A percentile compares a stretch with the other conserved stretches of the same genome.
phyloP scores from a whole-genome alignment of 208 protist genomes.

The Willaertia magna region DNA sequence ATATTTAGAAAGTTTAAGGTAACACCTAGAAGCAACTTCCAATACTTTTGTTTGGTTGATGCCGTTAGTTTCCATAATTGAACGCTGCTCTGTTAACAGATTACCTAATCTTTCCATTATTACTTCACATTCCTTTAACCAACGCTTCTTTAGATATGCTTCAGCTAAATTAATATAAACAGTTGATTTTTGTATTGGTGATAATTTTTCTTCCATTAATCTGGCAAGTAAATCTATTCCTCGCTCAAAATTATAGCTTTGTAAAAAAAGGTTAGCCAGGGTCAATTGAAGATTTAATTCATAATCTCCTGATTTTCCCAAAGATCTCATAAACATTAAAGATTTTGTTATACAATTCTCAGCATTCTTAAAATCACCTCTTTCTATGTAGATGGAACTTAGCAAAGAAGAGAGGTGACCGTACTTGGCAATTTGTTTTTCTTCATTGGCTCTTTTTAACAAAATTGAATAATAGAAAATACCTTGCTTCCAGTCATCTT shows the following conservation, averaged over 20 bases:
- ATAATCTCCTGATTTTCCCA: background rate
- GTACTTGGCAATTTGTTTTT: background rate
- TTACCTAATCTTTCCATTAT: background rate
- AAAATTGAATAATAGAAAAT: background rate
- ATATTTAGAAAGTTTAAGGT: background rate
- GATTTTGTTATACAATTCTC: background rate
- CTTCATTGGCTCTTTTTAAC: background rate
- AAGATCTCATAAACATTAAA: background rate
- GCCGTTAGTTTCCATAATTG: background rate
- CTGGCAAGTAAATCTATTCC: background rate
- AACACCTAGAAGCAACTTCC: background rate
- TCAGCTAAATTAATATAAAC: background rate
- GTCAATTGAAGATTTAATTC: background rate
- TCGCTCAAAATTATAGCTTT: background rate
- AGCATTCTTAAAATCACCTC: constrained; percentile 7
- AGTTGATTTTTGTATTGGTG: background rate
- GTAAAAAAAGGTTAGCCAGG: background rate
- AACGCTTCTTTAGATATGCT: constrained; percentile 4
- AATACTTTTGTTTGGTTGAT: background rate
- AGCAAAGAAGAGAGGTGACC: background rate
- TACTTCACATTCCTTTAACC: background rate
- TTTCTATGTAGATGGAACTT: background rate
- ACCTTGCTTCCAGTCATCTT: background rate
- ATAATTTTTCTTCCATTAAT: background rate
- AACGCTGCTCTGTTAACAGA: background rate